A percentile compares a stretch with the other conserved stretches of the same genome.
Evolutionary conservation across 345 rosid genomes (phyloP).

Genomic region (Lumnitzera littorea): DNA sequence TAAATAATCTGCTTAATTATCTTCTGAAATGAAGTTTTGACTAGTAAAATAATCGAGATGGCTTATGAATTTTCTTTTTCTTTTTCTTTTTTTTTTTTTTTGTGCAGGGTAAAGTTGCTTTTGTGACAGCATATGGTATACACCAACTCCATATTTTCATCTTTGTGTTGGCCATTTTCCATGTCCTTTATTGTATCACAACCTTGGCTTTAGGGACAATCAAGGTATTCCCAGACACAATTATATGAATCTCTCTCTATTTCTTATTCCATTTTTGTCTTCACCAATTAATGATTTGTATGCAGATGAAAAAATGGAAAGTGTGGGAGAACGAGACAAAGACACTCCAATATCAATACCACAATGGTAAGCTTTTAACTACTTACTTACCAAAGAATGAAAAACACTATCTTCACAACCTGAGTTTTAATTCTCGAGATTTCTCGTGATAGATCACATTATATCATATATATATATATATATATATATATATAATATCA

Average conservation of each 20-base stretch:
- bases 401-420: background rate
- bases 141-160: conserved; percentile 90
- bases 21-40: background rate
- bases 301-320: conserved; percentile 88
- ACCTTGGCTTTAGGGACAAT: conserved; percentile 61
- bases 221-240: conserved; percentile 36
- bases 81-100: background rate
- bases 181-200: conserved; percentile 59
- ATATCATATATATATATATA: no score
- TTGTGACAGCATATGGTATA: conserved; percentile 70
- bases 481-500: no score
- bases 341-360: conserved; percentile 64
- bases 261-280: background rate
- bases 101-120: conserved; percentile 60
- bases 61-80: background rate
- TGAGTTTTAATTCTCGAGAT: no score
- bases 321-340: conserved; percentile 82
- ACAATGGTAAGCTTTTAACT: conserved; percentile 27
- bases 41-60: background rate
- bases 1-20: no score
- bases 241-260: no score
- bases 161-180: conserved; percentile 69
- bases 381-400: background rate
- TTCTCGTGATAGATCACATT: no score
- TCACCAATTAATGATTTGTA: background rate